Evolutionary conservation across 352 stramenopile genomes (phyloP), one percentile per base, ranked within the genome.

Genomic region (Globisporangium perplexum): DNA sequence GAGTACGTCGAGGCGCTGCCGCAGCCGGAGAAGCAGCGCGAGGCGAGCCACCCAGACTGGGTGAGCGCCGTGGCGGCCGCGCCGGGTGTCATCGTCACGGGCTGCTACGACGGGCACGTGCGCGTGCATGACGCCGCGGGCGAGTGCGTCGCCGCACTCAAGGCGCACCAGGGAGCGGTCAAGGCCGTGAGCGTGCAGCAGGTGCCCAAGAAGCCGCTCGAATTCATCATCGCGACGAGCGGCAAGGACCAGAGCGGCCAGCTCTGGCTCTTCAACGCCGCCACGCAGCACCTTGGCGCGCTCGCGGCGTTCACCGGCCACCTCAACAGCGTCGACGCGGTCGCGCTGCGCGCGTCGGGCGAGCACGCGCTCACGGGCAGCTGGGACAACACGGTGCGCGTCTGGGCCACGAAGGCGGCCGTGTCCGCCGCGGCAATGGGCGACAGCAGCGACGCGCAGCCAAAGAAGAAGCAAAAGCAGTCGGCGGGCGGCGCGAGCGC

Each of bases 1-100:
- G 85, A 96, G 67, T 96, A 96, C 65, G 74, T 95, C 50, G 80
- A 93, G 47, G 84, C 87, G 36, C 62, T 95, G 22, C 69, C 78
- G 3, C 74, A 91, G 47, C 87, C 87, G 0, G 70, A 86, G 63
- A 69, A 83, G 54, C 69, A 86, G 49, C 73, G 78, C 24, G 63
- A 74, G 36, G 76, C 66, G 12, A 76, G 83, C 47, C 81, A 93
- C 58, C 86, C 85, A 17, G 87, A 96, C 56, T 96, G 87, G 87
- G 83, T 96, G 55, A 90, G 85, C 60, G 78, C 85, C 26, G 75
- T 95, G 14, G 68, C 62, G 0, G 66, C 71, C 24, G 65, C 63
- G 30, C 58, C 63, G 22, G 59, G 75, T 7, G 43, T 84, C n/a
- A 60, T 95, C 30, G 81, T 84, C 50, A 94, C 84, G 7, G 83